phyloP scores from a whole-genome alignment of 148 eudicot species.

The Fallopia convolvulus region DNA sequence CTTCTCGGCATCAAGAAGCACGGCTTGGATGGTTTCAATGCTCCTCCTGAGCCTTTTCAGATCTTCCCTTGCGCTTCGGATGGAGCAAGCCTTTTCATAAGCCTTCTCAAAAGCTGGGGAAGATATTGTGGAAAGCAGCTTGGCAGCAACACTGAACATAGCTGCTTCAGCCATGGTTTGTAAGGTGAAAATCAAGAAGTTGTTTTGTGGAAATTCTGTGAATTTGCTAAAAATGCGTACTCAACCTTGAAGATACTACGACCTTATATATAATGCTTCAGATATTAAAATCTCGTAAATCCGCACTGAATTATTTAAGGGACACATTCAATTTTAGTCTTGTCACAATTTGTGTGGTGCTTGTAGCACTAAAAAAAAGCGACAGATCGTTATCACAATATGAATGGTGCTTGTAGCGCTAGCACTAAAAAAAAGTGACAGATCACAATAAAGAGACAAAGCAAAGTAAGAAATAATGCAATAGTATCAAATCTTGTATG shows the following conservation, averaged over 20 bases:
- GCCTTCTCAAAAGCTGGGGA: neutral
- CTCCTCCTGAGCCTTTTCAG: slow-evolving; percentile 18
- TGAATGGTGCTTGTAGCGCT: too few relatives aligned
- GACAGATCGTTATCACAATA: too few relatives aligned
- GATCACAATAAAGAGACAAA: too few relatives aligned
- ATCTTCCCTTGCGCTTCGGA: slow-evolving; percentile 11
- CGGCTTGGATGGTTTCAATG: slow-evolving; percentile 11
- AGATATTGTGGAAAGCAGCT: neutral
- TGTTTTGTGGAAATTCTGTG: neutral
- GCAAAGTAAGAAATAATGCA: too few relatives aligned
- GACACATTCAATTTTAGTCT: too few relatives aligned
- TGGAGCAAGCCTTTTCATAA: neutral
- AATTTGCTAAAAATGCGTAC: neutral
- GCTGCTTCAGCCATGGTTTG: neutral
- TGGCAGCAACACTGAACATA: neutral
- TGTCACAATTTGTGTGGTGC: too few relatives aligned
- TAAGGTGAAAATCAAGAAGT: neutral
- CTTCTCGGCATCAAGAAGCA: slow-evolving; percentile 28
- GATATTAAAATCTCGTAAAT: too few relatives aligned
- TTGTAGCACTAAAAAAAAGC: too few relatives aligned
- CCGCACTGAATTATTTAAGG: too few relatives aligned
- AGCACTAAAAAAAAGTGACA: too few relatives aligned
- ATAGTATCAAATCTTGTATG: too few relatives aligned
- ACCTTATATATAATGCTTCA: neutral
- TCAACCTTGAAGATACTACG: neutral